Base-by-base conservation (phyloP, 2,329 filamentous ascomycete species). In the Epicoccum nigrum region DNA sequence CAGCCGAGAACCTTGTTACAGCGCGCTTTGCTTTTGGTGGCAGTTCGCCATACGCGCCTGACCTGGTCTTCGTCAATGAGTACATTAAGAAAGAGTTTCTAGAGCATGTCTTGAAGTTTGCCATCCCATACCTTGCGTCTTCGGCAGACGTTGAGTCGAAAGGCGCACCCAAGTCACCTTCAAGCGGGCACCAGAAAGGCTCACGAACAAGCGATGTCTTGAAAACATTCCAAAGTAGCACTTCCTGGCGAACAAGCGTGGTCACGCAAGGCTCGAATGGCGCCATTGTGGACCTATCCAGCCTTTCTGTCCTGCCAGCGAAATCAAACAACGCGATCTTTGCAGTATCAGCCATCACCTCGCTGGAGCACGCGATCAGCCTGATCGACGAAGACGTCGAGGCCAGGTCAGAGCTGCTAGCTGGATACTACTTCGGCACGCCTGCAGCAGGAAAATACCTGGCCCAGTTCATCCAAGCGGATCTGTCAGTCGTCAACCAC, bases 1-100 rank as follows among this genome's bases (percentile, higher is more conserved):
- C 85, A 0, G 85, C 85, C 1, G 70, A 76, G 47, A 74, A 77
- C 2, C 72, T 87, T 1, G 77, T 81, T 0, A 73, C 71, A 0
- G 82, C 84, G 1, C 75, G 83, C 2, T 82, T 86, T 58, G 70
- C 72, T 12, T 82, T 85, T 23, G 74, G 79, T 1, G 84, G 84
- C 2, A 74, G 69, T 2, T 86, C 84, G 1, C 77, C 83, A 0
- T 87, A 86, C 60, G 81, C 83, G 0, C 85, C 85, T 0, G 84
- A 87, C 59, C 23, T 86, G 0, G 80, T 87, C 0, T 69, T 87
- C 0, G 84, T 88, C n/a, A 86, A 87, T 53, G 85, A 87, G 55
- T 87, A 80, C 51, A 74, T 78, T 3, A 81, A 82, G 70, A 76
- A 80, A 46, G 74, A 77, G 0, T 86, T 87, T 56, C 65, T 83